phyloP scores from a whole-genome alignment of 1,284 basidiomycete genomes.

The Trametes polyzona region DNA sequence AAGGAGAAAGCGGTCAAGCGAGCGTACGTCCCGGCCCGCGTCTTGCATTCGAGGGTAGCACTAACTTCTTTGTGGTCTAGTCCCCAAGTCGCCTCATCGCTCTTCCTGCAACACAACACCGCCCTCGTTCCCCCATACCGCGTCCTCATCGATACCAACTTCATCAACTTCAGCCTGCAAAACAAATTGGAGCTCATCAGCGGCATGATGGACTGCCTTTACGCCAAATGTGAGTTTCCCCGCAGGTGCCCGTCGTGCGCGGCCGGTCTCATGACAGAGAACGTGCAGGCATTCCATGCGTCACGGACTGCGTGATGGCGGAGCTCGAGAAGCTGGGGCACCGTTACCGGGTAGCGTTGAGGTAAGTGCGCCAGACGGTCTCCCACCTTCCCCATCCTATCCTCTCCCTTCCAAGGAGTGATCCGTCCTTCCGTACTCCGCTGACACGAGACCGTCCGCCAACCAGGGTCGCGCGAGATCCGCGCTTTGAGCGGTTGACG shows the following conservation, averaged over 20 bases:
- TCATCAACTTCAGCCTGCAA: constrained; percentile 98
- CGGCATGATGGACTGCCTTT: constrained; percentile 99
- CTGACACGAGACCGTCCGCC: constrained; percentile 18
- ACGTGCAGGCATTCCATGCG: constrained; percentile 88
- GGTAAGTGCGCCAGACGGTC: constrained; percentile 53
- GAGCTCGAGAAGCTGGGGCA: constrained; percentile 98
- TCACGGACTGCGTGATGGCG: constrained; percentile 98
- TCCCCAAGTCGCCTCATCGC: constrained; percentile 82
- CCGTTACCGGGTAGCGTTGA: constrained; percentile 92
- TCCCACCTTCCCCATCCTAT: too few species aligned
- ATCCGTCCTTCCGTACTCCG: background rate
- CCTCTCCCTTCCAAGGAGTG: too few species aligned
- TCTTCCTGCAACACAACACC: constrained; percentile 96
- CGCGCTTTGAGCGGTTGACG: constrained; percentile 91
- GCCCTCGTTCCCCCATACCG: constrained; percentile 97
- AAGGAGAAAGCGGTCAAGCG: constrained; percentile 74
- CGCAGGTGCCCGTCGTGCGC: background rate
- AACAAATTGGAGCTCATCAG: constrained; percentile 97
- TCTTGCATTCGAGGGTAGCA: background rate
- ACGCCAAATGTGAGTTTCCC: constrained; percentile 88
- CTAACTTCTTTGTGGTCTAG: constrained; percentile 43
- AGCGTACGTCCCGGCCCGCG: constrained; percentile 53
- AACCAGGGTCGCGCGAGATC: constrained; percentile 90
- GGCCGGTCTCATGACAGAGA: constrained; percentile 10
- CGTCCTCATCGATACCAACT: constrained; percentile 98